Conservation (phyloP, 495 filamentous ascomycete genomes). For the Viridothelium virens region DNA sequence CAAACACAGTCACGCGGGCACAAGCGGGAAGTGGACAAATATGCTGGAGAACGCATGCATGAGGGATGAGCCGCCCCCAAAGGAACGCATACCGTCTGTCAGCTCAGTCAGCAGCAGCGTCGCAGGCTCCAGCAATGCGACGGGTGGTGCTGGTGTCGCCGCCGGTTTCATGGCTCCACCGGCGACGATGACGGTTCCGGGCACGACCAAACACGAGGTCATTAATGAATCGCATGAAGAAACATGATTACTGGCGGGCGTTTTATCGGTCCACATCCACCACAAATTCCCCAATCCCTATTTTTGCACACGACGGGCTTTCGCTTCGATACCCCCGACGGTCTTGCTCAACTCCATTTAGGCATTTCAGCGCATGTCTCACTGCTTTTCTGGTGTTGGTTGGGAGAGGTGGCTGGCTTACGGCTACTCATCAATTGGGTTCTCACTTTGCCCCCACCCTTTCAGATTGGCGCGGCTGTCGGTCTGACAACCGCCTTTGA, state of each 20-base stretch:
- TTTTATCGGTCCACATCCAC: background rate
- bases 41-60: slow-evolving; percentile 95
- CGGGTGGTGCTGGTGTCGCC: background rate
- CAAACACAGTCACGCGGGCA: slow-evolving; percentile 95
- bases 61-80: slow-evolving; percentile 68
- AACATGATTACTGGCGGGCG: background rate
- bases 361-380: slow-evolving; percentile 8
- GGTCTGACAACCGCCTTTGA: slow-evolving; percentile 8
- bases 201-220: slow-evolving; percentile 5
- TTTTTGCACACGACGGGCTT: background rate
- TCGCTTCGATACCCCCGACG: background rate
- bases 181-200: slow-evolving; percentile 7
- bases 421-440: background rate
- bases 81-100: slow-evolving; percentile 21
- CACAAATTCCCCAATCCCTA: background rate
- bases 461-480: background rate
- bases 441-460: background rate
- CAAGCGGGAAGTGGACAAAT: slow-evolving; percentile 98
- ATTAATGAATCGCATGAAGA: slow-evolving; percentile 12
- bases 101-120: slow-evolving; percentile 12
- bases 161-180: slow-evolving; percentile 8
- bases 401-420: slow-evolving; percentile 1
- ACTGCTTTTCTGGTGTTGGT: background rate
- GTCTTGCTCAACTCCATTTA: background rate
- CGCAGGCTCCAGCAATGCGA: background rate